Base-by-base conservation (phyloP, 2,329 filamentous ascomycete species). In the Fusarium torreyae region DNA sequence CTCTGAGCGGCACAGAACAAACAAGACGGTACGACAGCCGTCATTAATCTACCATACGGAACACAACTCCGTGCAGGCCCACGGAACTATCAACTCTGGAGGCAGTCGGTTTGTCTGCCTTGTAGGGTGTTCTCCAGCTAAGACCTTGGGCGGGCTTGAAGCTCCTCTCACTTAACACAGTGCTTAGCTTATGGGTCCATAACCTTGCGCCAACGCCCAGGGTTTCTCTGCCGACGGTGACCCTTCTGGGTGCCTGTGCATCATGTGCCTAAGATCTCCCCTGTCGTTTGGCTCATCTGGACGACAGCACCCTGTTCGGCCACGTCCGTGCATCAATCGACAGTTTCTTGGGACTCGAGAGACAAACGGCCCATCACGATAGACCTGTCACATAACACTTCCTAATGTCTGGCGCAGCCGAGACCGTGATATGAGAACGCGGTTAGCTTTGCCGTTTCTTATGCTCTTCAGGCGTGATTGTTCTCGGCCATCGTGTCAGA, bases 291-390 rank as follows among this genome's bases (percentile, higher is more conserved):
- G 28, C 28, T 5, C 28, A 31, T 31, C 28, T 31, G 28, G 28
- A 70, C 66, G 43, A 38, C 44, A 51, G 45, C 45, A 63, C 60
- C 67, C 67, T 57, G 68, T 60, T 48, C 71, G 71, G 71, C 71
- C 69, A 67, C 61, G 69, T 71, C 71, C 71, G 71, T 71, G 71
- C 71, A 60, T 64, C 33, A 46, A 65, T 72, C 70, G 71, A 61
- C 59, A 58, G 71, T 72, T 74, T 67, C 51, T 63, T 63, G 40
- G 61, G 42, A 54, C 54, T 50, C 61, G 64, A 22, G 33, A 56
- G 45, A 57, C 44, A 59, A 68, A 70, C 70, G 59, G 61, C 39
- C 67, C 71, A 73, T 66, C 26, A 36, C 33, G 36, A 54, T 10
- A 66, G 59, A 70, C 71, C 49, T 71, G 69, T 73, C 71, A 74